These are phyloP conservation scores for Phytophthora ohioensis DNA, from an alignment of 352 stramenopile genomes.

Conservation along the genomic window DNA sequence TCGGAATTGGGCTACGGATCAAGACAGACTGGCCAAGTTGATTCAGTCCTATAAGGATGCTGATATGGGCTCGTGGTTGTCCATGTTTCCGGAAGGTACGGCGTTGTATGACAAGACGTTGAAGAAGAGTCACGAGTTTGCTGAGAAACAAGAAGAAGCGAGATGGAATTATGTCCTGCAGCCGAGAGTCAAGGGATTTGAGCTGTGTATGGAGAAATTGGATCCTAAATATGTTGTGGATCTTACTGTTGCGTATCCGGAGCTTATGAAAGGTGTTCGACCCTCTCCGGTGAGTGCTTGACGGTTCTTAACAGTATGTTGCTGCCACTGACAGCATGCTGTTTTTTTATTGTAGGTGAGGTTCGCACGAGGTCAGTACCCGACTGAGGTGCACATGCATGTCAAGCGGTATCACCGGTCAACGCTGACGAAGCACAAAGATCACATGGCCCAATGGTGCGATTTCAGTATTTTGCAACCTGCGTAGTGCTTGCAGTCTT, in stretches of 20 bases:
- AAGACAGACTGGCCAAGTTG: constrained; percentile 51
- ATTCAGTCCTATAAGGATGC: constrained; percentile 67
- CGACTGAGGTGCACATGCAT: constrained; percentile 79
- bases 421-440: constrained; percentile 53
- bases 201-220: constrained; percentile 71
- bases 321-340: not conserved
- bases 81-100: constrained; percentile 86
- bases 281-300: constrained; percentile 62
- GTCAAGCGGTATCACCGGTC: constrained; percentile 62
- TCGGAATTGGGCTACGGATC: constrained; percentile 75
- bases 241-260: constrained; percentile 79
- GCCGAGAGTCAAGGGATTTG: constrained; percentile 72
- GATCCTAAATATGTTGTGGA: constrained; percentile 78
- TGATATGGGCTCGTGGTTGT: constrained; percentile 60
- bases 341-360: constrained; percentile 44
- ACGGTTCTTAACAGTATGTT: not conserved
- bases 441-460: constrained; percentile 62
- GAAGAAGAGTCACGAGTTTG: constrained; percentile 67
- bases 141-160: constrained; percentile 50
- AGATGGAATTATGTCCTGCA: constrained; percentile 77
- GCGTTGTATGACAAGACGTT: constrained; percentile 77
- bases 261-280: constrained; percentile 71
- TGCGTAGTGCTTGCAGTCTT: not conserved
- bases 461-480: constrained; percentile 2
- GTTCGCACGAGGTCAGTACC: constrained; percentile 71